These are phyloP conservation scores for Nothomitra cinnamomea DNA, from an alignment of 2,329 filamentous ascomycete species.

Conservation along the genomic window DNA sequence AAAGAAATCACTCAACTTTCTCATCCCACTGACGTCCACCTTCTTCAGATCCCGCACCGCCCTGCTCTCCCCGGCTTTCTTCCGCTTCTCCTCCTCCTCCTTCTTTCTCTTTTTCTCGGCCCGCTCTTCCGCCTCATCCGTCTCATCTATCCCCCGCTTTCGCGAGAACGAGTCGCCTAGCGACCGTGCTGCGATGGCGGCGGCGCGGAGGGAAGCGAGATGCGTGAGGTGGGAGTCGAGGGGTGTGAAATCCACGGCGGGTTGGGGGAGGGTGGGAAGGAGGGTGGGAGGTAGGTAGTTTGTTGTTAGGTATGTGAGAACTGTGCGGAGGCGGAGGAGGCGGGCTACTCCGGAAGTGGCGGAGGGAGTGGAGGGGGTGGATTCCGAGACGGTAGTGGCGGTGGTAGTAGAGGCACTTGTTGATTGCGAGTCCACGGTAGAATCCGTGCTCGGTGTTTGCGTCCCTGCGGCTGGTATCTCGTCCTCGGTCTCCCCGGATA, in stretches of 20 bases:
- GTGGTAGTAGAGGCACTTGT: background rate
- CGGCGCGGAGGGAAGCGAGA: constrained; percentile 49
- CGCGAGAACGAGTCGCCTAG: constrained; percentile 48
- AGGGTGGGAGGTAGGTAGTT: constrained; percentile 43
- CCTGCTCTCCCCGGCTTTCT: constrained; percentile 56
- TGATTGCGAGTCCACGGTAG: background rate
- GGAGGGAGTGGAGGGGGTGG: constrained; percentile 7
- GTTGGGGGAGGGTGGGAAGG: constrained; percentile 20
- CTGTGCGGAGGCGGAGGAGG: constrained; percentile 47
- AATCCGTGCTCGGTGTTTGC: background rate
- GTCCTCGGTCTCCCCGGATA: constrained; percentile 14
- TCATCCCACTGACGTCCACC: constrained; percentile 84
- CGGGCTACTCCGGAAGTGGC: constrained; percentile 32
- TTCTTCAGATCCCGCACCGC: constrained; percentile 73
- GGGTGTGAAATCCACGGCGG: constrained; percentile 44
- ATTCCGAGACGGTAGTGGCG: background rate
- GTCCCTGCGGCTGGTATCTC: constrained; percentile 9
- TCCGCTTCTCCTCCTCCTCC: constrained; percentile 79
- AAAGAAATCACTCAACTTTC: constrained; percentile 93
- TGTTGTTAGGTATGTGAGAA: constrained; percentile 46
- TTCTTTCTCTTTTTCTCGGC: constrained; percentile 70
- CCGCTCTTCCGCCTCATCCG: constrained; percentile 39
- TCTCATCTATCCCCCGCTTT: constrained; percentile 50
- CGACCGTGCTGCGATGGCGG: constrained; percentile 53
- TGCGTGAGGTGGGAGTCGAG: constrained; percentile 53